A percentile compares a stretch with the other conserved stretches of the same genome.
Evolutionary conservation across 352 stramenopile species (phyloP).

Genomic region (Aphanomyces euteiches): DNA sequence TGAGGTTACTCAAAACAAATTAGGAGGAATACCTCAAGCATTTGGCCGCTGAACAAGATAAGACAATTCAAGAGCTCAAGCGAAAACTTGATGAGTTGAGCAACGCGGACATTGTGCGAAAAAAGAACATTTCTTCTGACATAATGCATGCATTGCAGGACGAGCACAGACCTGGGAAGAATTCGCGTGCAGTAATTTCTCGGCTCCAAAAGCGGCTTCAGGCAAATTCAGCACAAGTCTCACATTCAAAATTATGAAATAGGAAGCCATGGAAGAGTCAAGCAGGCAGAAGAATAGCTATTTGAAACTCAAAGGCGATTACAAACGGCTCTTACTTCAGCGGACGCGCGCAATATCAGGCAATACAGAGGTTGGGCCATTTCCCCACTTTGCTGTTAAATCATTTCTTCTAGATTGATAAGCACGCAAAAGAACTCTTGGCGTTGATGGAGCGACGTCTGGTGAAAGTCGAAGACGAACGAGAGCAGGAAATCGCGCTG

Average conservation of each 20-base stretch:
- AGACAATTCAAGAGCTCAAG: slow-evolving; percentile 46
- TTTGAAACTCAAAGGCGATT: slow-evolving; percentile 47
- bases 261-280: slow-evolving; percentile 44
- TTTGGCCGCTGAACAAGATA: slow-evolving; percentile 49
- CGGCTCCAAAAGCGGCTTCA: slow-evolving; percentile 26
- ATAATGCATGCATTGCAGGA: too few relatives aligned
- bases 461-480: slow-evolving; percentile 42
- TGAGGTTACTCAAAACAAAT: background rate
- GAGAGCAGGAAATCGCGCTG: slow-evolving; percentile 38
- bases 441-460: slow-evolving; percentile 46
- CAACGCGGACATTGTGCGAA: background rate
- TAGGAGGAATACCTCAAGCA: slow-evolving; percentile 45
- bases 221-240: background rate
- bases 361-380: slow-evolving; percentile 32
- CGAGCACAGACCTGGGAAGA: background rate
- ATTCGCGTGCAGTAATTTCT: slow-evolving; percentile 8
- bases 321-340: slow-evolving; percentile 43
- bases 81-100: slow-evolving; percentile 42
- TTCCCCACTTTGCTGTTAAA: background rate
- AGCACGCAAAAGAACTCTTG: slow-evolving; percentile 39
- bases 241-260: background rate
- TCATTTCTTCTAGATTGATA: slow-evolving; percentile 28
- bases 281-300: slow-evolving; percentile 47
- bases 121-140: too few relatives aligned
- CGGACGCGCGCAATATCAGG: slow-evolving; percentile 45